Conservation (phyloP, 75 land plant genomes). For the Gnetum montanum region DNA sequence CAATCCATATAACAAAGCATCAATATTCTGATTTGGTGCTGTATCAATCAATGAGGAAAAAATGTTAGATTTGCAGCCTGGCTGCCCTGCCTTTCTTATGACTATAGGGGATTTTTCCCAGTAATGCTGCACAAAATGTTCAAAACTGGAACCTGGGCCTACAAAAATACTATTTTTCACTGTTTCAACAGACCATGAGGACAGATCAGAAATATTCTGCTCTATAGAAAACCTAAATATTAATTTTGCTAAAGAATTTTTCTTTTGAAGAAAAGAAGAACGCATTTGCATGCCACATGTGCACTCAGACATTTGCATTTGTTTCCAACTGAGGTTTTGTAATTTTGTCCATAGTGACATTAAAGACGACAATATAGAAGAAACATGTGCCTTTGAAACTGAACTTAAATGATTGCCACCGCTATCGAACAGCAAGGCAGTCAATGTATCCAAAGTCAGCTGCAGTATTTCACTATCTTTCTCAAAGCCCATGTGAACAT, state of each 20-base stretch:
- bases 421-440: conserved; percentile 18
- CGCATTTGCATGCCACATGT: not conserved
- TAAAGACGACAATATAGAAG: conserved; percentile 8
- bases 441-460: conserved; percentile 17
- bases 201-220: not conserved
- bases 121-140: conserved; percentile 32
- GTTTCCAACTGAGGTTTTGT: conserved; percentile 1
- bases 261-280: not conserved
- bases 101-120: conserved; percentile 60
- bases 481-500: not conserved
- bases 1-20: conserved; percentile 21
- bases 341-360: conserved; percentile 15
- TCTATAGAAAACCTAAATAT: conserved; percentile 55
- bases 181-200: not conserved
- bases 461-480: conserved; percentile 10
- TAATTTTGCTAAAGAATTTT: conserved; percentile 27
- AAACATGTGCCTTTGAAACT: conserved; percentile 16
- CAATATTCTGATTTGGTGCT: conserved; percentile 11
- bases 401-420: conserved; percentile 9
- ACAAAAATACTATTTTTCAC: conserved; percentile 28
- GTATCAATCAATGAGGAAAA: conserved; percentile 11
- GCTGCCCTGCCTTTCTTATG: conserved; percentile 9
- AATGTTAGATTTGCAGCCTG: conserved; percentile 7
- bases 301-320: not conserved
- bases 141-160: conserved; percentile 13